Base-by-base conservation (phyloP, 1,284 basidiomycete species). In the Flammula alnicola region DNA sequence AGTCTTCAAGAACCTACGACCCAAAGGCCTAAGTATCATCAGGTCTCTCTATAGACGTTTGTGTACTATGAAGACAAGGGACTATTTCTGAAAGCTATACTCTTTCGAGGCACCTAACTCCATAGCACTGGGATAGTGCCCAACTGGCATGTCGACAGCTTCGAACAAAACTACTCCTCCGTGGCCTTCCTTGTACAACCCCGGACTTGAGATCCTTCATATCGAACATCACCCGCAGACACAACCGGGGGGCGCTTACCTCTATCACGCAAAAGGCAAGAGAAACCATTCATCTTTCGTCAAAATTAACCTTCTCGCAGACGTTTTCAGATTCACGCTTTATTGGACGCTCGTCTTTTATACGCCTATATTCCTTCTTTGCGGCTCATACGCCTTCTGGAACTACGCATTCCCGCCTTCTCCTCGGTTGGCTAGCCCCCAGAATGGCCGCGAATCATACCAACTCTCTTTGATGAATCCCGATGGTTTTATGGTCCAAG, bases 301-400 rank as follows among this genome's bases (percentile, higher is more conserved):
- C 20, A 8, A 37, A 11, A 35, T 32, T 48, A 23, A 37, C 45
- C 20, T 37, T 31, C 14, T 26, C 22, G 12, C 50, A 93, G 91
- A 90, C 51, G 73, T 93, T 47, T 94, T 92, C 73, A 76, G 75
- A 22, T 94, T 91, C 70, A 94, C 90, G 7, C 74, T 94, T 25
- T 93, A 87, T 65, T 95, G 92, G 92, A 89, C 83, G 1, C 68
- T 94, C 23, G 75, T 90, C 45, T 83, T 93, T 59, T 81, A 91
- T 65, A 78, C 78, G 2, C 86, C 86, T 1, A 70, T 86, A 37
- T 93, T 89, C 64, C 62, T 88, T 35, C 47, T 87, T 35, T 86
- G 84, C 55, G 88, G 88, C 0, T 52, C 70, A 2, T 84, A 87
- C 58, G 90, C 90, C 2, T 87, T 87, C 65, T 68, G 84, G 63